Base-by-base conservation (phyloP, 2,329 filamentous ascomycete genomes). In the Sphaerulina musiva region DNA sequence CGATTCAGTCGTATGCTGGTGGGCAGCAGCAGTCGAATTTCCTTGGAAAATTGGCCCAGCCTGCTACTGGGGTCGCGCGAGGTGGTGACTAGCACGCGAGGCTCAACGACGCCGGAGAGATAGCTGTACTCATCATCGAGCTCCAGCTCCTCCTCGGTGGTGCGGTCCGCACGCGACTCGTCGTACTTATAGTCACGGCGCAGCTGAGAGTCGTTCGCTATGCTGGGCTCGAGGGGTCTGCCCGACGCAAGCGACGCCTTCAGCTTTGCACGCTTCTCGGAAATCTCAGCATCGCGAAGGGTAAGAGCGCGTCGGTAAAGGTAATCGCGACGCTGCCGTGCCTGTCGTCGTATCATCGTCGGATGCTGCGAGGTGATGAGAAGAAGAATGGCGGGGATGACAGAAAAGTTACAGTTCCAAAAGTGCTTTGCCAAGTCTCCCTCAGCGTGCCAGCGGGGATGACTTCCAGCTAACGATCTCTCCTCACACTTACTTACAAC, bases 101-200 rank as follows among this genome's bases (percentile, higher is more conserved):
- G 90, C 63, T 97, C 93, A 38, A 93, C 82, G 39, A 97, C 83
- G 32, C 93, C 93, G n/a, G 87, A 93, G 0, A 96, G 81, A 62
- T 91, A 84, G 23, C 86, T 83, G 70, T 96, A 97, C 74, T 97
- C 92, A 66, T 95, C 89, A 68, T 95, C 89, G 17, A 95, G 73
- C 52, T 88, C 85, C 14, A 89, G 73, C 68, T 85, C 79, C 54
- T 89, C 85, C 54, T 88, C 80, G 14, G 77, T 76, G 2, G 78
- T 83, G 51, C 83, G 74, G 63, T 90, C 86, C 20, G 80, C 79
- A 23, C 82, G 76, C 3, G 89, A 88, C 72, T 96, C 92, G 69
- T 98, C 93, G 70, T 92, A 98, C 68, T 91, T 90, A 74, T 87
- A 96, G 69, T 97, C 89, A 68, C 88, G 85, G 42, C 91, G 82